Percentiles rank a stretch among this genome's conserved stretches.
phyloP scores from a whole-genome alignment of 208 protist species.

The Wallacemonas sp. region DNA sequence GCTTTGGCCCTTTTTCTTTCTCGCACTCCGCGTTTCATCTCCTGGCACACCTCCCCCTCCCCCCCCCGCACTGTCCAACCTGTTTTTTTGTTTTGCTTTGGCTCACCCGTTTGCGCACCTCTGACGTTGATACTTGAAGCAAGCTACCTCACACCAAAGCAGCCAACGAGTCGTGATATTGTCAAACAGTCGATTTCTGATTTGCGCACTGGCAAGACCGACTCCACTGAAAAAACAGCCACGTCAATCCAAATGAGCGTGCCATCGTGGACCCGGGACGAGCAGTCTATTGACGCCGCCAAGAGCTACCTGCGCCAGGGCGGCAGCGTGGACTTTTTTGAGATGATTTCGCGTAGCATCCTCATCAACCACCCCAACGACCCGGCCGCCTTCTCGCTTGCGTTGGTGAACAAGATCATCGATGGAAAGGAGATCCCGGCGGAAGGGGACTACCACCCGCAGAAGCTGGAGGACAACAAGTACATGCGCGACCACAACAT shows the following conservation, averaged over 20 bases:
- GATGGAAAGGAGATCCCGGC: slow-evolving; percentile 52
- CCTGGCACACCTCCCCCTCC: too few relatives aligned
- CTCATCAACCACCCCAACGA: slow-evolving; percentile 69
- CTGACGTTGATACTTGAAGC: neutral
- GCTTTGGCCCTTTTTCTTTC: too few relatives aligned
- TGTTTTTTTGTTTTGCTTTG: too few relatives aligned
- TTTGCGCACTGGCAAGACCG: neutral
- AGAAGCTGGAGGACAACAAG: slow-evolving; percentile 65
- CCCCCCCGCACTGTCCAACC: too few relatives aligned
- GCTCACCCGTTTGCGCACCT: too few relatives aligned
- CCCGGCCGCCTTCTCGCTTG: slow-evolving; percentile 48
- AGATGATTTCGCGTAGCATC: slow-evolving; percentile 79
- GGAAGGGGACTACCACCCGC: slow-evolving; percentile 56
- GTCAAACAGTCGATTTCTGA: neutral
- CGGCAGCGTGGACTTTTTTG: slow-evolving; percentile 88
- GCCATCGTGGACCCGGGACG: slow-evolving; percentile 83
- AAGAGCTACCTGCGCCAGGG: slow-evolving; percentile 87
- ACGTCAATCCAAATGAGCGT: slow-evolving; percentile 24
- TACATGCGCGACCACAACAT: slow-evolving; percentile 81
- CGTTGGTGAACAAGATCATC: slow-evolving; percentile 67
- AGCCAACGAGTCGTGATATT: neutral
- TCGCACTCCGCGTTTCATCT: too few relatives aligned
- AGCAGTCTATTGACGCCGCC: slow-evolving; percentile 82
- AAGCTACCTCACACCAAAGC: neutral
- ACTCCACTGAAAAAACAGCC: neutral